A percentile compares a stretch with the other conserved stretches of the same genome.
Conservation (phyloP, 768 basidiomycete genomes). For the Amanita inopinata region DNA sequence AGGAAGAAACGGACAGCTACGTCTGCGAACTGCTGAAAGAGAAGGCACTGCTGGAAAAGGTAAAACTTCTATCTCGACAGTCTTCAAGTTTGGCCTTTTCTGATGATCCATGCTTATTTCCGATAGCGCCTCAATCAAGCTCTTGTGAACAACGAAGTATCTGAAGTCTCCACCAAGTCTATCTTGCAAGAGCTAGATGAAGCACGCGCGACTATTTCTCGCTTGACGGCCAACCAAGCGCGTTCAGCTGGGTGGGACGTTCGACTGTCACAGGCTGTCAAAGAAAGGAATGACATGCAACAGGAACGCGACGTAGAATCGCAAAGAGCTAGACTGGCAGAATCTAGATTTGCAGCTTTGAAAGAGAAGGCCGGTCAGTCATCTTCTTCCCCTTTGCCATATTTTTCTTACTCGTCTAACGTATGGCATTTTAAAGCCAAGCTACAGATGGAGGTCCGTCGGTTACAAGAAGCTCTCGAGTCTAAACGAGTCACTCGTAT, state of each 20-base stretch:
- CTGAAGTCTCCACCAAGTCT: constrained; percentile 70
- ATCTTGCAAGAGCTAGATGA: constrained; percentile 69
- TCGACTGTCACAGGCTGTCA: constrained; percentile 50
- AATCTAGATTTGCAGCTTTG: constrained; percentile 51
- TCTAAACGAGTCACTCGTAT: constrained; percentile 47
- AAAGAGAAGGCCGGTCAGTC: constrained; percentile 57
- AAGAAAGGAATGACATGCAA: constrained; percentile 75
- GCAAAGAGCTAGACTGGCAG: constrained; percentile 58
- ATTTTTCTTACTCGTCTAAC: constrained; percentile 3
- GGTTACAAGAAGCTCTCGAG: constrained; percentile 55
- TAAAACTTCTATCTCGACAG: constrained; percentile 15
- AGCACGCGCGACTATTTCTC: constrained; percentile 53
- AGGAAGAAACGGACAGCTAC: constrained; percentile 23
- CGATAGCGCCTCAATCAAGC: constrained; percentile 76
- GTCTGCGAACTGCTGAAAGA: constrained; percentile 37
- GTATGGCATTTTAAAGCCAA: constrained; percentile 36
- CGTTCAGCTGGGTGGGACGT: constrained; percentile 65
- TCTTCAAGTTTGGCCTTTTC: not conserved
- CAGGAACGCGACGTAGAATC: constrained; percentile 72
- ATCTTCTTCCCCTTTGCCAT: not conserved
- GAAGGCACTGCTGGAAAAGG: constrained; percentile 55
- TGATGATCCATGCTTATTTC: not conserved
- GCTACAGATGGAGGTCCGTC: constrained; percentile 55
- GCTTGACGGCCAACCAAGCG: constrained; percentile 59
- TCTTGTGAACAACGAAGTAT: constrained; percentile 70